Evolutionary conservation across 768 basidiomycete species (phyloP), one percentile per base, ranked within the genome.

Genomic region (Tylopilus felleus): DNA sequence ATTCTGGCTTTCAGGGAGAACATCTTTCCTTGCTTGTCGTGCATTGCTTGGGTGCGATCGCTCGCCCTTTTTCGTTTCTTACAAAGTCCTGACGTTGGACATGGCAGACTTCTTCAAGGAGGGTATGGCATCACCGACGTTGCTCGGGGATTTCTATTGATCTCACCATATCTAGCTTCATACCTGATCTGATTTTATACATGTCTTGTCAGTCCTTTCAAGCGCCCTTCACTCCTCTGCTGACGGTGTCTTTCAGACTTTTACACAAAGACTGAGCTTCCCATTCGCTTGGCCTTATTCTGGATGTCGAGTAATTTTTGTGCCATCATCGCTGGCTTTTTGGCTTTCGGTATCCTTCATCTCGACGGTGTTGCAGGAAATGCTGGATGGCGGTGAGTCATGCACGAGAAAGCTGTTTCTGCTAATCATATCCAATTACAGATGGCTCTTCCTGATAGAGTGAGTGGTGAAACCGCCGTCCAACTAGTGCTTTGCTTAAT

Each of bases 261-360:
- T 49, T 85, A 85, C 62, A 83, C 79, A 12, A 83, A 82, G 63
- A 73, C 68, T 22, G 81, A 83, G 61, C 73, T 86, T 19, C 61
- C 62, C 9, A 47, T 64, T 4, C 78, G 86, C n/a, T 73, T 88
- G 10, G 84, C 83, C 1, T 81, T 77, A 60, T 87, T 88, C 74
- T 89, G 84, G 85, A 74, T 80, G 27, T 81, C 82, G 5, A 79
- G 80, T 64, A 82, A 85, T 49, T 50, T 77, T 2, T 73, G 80
- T 4, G 67, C 77, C 42, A 81, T 88, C 47, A 57, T 82, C 19
- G 75, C 79, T 47, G 80, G 81, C 3, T 88, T 90, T 66, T 62
- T 88, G 9, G 87, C 83, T 0, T 82, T 81, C 0, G 86, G 84
- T 5, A 80, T 87, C 17, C 70, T 86, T 13, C 59, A 47, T 21